Conservation (phyloP, 106 monocot genomes). For the Triglochin maritima region DNA sequence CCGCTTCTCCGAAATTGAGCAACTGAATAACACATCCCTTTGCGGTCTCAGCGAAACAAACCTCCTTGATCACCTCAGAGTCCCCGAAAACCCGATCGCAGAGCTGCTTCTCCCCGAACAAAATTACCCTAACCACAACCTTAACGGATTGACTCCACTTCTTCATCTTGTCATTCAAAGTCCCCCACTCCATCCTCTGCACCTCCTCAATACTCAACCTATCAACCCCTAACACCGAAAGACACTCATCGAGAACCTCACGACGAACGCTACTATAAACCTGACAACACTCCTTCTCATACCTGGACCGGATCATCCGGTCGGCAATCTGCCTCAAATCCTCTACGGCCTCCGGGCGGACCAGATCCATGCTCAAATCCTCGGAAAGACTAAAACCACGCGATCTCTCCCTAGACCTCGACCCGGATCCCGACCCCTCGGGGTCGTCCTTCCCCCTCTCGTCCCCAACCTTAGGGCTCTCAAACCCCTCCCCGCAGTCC, state of each 20-base stretch:
- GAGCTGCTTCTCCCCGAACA: conserved; percentile 49
- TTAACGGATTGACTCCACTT: conserved; percentile 64
- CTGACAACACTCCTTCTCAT: conserved; percentile 54
- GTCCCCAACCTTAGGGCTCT: conserved; percentile 7
- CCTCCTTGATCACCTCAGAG: conserved; percentile 17
- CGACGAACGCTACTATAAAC: conserved; percentile 42
- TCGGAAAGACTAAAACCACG: conserved; percentile 2
- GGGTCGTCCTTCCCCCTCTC: conserved; percentile 1
- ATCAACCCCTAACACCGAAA: conserved; percentile 41
- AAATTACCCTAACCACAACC: conserved; percentile 38
- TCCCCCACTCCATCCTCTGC: conserved; percentile 29
- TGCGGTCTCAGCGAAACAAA: conserved; percentile 46
- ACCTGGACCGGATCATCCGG: conserved; percentile 38
- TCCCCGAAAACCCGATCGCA: conserved; percentile 45
- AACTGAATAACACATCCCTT: conserved; percentile 43
- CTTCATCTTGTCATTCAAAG: conserved; percentile 38
- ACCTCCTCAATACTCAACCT: conserved; percentile 59
- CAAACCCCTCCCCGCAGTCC: conserved; percentile 24
- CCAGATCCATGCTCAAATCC: conserved; percentile 8
- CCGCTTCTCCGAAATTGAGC: conserved; percentile 43
- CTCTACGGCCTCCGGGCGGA: conserved; percentile 21
- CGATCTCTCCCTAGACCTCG: background rate
- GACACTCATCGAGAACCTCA: conserved; percentile 47
- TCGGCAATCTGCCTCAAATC: conserved; percentile 47
- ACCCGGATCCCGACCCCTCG: background rate